Base-by-base conservation (phyloP, 345 rosid genomes). In the Ceriops zippeliana region DNA sequence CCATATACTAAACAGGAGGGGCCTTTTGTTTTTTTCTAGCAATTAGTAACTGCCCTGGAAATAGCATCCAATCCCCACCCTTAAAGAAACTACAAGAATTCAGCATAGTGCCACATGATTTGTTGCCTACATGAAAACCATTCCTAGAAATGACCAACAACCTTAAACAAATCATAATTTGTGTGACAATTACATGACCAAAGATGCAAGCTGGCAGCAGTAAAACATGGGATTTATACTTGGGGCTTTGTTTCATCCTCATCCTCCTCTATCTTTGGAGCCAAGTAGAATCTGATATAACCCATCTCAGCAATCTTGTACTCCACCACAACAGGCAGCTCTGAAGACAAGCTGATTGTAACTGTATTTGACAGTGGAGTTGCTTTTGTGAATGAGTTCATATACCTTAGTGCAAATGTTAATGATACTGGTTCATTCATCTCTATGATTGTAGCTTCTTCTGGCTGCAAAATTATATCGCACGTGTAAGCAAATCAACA, bases 241-340 rank as follows among this genome's bases (percentile, higher is more conserved):
- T 73, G 27, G 7, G 96, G 86, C 68, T 90, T 88, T 7, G 86
- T 82, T 73, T 91, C 99, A 9, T 90, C 92, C 71, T 86, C 99
- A 51, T 95, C 98, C 71, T 95, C 99, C 76, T 95, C 99, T 13
- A 95, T 92, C 88, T 95, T 95, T 17, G 99, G 99, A 21, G 99
- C 98, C 89, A 92, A 76, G 80, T 95, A 95, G 84, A 82, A 95
- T 68, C 99, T 85, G 52, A 95, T 69, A 67, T 90, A 85, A 66
- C 99, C 99, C 98, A 95, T 95, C 74, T 95, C 99, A n/a, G 98
- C 99, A 67, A 92, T 87, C 86, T 89, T 91, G 81, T 95, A 95
- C 81, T 95, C 97, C 0, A 95, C 98, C 56, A 92, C 98, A 24
- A 95, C 98, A 0, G 99, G 99, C 35, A 95, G 88, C 17, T 95